Evolutionary conservation across 2,329 filamentous ascomycete genomes (phyloP).

Genomic region (Ascochyta rabiei): DNA sequence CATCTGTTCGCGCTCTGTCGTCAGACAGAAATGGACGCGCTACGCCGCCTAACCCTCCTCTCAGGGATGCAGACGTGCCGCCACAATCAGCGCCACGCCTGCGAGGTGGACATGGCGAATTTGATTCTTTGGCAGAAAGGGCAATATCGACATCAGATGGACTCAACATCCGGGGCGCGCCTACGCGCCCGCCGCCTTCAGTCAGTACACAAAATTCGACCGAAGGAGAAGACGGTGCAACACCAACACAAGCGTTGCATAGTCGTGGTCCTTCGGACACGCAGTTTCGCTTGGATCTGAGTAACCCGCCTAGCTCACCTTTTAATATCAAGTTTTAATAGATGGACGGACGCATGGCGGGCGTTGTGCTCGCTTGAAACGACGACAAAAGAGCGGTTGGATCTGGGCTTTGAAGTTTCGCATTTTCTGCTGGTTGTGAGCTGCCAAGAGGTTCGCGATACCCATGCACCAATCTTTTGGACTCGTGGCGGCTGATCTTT

Average conservation of each 20-base stretch:
- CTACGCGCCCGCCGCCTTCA: slow-evolving; percentile 34
- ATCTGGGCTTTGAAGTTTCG: slow-evolving; percentile 32
- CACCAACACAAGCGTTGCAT: slow-evolving; percentile 44
- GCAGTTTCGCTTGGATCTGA: slow-evolving; percentile 44
- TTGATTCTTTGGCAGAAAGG: slow-evolving; percentile 39
- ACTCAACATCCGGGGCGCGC: slow-evolving; percentile 24
- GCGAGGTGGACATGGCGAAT: slow-evolving; percentile 29
- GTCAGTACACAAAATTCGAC: slow-evolving; percentile 30
- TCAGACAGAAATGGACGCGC: slow-evolving; percentile 42
- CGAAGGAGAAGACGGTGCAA: slow-evolving; percentile 41
- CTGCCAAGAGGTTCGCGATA: slow-evolving; percentile 45
- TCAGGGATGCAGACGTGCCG: slow-evolving; percentile 10
- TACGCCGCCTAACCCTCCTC: slow-evolving; percentile 37
- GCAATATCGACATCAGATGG: slow-evolving; percentile 39
- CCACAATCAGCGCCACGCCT: slow-evolving; percentile 23
- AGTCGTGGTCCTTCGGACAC: slow-evolving; percentile 39
- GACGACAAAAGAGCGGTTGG: slow-evolving; percentile 28
- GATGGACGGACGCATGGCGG: slow-evolving; percentile 13
- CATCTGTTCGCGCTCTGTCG: slow-evolving; percentile 37
- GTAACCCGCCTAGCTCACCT: slow-evolving; percentile 45
- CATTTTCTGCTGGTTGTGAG: slow-evolving; percentile 34
- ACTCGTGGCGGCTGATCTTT: slow-evolving; percentile 38
- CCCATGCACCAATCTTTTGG: slow-evolving; percentile 37
- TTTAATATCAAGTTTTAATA: slow-evolving; percentile 48
- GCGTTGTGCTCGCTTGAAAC: slow-evolving; percentile 26